Evolutionary conservation across 768 basidiomycete genomes (phyloP).

Genomic region (Mycena epipterygia): DNA sequence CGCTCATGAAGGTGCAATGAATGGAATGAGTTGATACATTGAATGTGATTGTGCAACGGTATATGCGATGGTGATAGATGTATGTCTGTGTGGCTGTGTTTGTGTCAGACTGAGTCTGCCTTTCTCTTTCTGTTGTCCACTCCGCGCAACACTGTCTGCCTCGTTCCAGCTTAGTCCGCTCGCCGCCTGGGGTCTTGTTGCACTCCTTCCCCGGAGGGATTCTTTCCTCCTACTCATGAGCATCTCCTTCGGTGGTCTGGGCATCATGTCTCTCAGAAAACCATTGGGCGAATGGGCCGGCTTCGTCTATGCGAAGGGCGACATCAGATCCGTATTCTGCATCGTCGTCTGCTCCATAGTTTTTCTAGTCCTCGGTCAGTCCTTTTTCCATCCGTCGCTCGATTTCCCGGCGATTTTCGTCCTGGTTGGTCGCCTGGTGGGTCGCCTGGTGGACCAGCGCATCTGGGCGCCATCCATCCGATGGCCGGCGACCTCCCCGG

Average conservation of each 20-base stretch:
- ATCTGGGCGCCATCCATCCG: conserved; percentile 5
- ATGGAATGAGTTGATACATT: neutral
- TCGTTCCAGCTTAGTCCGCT: conserved; percentile 46
- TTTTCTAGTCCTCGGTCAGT: conserved; percentile 79
- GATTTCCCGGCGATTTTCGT: conserved; percentile 4
- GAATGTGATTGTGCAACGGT: no score
- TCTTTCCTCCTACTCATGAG: conserved; percentile 71
- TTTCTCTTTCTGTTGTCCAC: conserved; percentile 24
- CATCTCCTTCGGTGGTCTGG: conserved; percentile 73
- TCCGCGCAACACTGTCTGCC: conserved; percentile 58
- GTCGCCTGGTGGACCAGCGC: no score
- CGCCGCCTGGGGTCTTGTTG: conserved; percentile 53
- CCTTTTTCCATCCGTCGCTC: conserved; percentile 28
- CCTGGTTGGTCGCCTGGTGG: neutral
- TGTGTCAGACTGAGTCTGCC: neutral
- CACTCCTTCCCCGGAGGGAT: conserved; percentile 58
- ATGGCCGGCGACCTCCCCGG: neutral
- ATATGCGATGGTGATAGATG: no score
- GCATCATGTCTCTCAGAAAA: conserved; percentile 70
- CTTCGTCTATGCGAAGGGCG: conserved; percentile 67
- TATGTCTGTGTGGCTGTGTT: neutral
- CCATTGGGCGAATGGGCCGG: conserved; percentile 66
- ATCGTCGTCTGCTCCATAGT: conserved; percentile 78
- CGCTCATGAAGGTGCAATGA: neutral
- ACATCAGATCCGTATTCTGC: conserved; percentile 79